phyloP scores from a whole-genome alignment of 495 filamentous ascomycete genomes.

The Aeminium ludgeri region DNA sequence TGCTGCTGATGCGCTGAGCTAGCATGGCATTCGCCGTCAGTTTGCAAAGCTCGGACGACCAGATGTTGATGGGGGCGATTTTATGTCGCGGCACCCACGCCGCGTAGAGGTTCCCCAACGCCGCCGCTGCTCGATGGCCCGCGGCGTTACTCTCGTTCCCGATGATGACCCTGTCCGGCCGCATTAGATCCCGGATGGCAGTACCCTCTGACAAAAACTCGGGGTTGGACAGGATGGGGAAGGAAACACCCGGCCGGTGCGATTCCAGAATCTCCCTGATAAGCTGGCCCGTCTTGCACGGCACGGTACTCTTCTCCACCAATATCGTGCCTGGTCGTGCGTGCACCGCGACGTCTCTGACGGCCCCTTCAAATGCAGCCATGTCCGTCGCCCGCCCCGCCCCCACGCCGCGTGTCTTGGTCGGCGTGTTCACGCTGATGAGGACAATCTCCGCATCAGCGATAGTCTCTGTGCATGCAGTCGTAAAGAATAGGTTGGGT shows the following conservation, averaged over 20 bases:
- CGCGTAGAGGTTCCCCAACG: constrained; percentile 47
- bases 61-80: constrained; percentile 59
- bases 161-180: constrained; percentile 61
- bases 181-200: constrained; percentile 50
- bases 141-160: constrained; percentile 43
- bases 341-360: constrained; percentile 46
- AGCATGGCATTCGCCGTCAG: constrained; percentile 69
- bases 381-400: constrained; percentile 58
- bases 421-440: constrained; percentile 68
- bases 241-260: constrained; percentile 40
- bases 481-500: constrained; percentile 56
- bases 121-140: constrained; percentile 45
- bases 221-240: constrained; percentile 69
- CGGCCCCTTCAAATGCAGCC: constrained; percentile 52
- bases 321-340: constrained; percentile 55
- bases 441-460: constrained; percentile 56
- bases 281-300: constrained; percentile 56
- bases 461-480: constrained; percentile 42
- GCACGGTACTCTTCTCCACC: constrained; percentile 75
- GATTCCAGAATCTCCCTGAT: constrained; percentile 40
- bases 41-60: constrained; percentile 68
- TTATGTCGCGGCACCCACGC: constrained; percentile 46
- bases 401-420: constrained; percentile 52
- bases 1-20: constrained; percentile 68
- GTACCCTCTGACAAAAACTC: constrained; percentile 71